Percentiles rank a stretch among this genome's conserved stretches.
phyloP scores from a whole-genome alignment of 441 rosid genomes.

The Populus hybrid region DNA sequence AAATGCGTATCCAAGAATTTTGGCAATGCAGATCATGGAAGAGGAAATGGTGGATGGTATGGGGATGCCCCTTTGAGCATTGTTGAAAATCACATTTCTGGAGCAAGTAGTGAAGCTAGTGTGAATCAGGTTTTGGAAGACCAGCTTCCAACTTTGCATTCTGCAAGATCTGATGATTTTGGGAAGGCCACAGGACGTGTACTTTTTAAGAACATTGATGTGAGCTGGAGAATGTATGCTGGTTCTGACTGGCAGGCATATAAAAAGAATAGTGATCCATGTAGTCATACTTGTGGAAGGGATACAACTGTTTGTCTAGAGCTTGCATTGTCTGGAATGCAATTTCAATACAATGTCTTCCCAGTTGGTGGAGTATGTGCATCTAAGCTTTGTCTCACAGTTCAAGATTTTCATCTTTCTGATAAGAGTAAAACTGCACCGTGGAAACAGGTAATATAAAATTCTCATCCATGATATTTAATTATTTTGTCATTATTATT shows the following conservation, averaged over 20 bases:
- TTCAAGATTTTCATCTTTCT: constrained; percentile 71
- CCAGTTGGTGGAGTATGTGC: constrained; percentile 64
- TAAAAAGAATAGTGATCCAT: constrained; percentile 30
- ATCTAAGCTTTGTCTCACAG: constrained; percentile 69
- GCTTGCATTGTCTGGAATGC: constrained; percentile 64
- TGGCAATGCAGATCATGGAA: constrained; percentile 49
- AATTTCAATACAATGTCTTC: constrained; percentile 60
- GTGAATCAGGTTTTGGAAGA: constrained; percentile 46
- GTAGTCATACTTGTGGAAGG: constrained; percentile 43
- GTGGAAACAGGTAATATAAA: constrained; percentile 66
- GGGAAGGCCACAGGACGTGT: constrained; percentile 58
- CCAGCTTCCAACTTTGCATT: constrained; percentile 35
- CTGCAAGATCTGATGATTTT: constrained; percentile 35
- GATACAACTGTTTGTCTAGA: constrained; percentile 65
- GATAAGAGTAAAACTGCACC: constrained; percentile 82
- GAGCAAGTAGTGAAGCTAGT: constrained; percentile 49
- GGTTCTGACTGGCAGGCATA: constrained; percentile 81
- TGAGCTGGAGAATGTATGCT: constrained; percentile 83
- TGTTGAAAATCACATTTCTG: constrained; percentile 83
- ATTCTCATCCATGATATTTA: constrained; percentile 11
- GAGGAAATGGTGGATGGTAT: constrained; percentile 81
- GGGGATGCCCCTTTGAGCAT: constrained; percentile 54
- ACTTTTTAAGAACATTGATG: constrained; percentile 53
- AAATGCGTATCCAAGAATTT: constrained; percentile 27
- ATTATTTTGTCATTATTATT: neutral